Base-by-base conservation (phyloP, 495 filamentous ascomycete species). In the Penicillium malachiteum region DNA sequence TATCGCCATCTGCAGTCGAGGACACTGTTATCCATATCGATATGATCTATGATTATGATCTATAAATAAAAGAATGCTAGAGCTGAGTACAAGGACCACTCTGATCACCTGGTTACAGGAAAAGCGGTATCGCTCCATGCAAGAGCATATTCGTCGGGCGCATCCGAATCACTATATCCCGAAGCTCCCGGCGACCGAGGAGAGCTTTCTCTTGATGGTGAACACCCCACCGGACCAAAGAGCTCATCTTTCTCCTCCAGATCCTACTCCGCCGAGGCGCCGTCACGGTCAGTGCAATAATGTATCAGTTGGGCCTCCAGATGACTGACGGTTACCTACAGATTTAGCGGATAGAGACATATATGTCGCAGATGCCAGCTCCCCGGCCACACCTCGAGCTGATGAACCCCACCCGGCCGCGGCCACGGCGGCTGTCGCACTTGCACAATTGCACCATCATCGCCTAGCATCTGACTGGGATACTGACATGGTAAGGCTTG, bases 91-190 rank as follows among this genome's bases (percentile, higher is more conserved):
- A 26, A 26, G 21, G 41, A 3, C 8, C 30, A 49, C 42, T 60
- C 70, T 72, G 68, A 75, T 50, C 52, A 47, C 40, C 55, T 45
- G 39, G 45, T 30, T 45, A 68, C 73, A 96, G 91, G 92, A 96
- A 77, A 96, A 96, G 74, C 87, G 92, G 64, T 98, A 91, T 80
- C 92, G 94, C 68, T 97, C 93, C 48, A 98, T 98, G 89, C 95
- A 97, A 78, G 94, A 98, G 82, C 94, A 98, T 67, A 97, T 98
- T 62, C 90, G 94, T 62, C 86, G 94, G 71, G 94, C 94, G 68
- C 94, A 98, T 74, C 95, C 94, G 50, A 93, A 95, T 66, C 87
- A 97, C 74, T 98, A 97, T 74, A 96, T 98, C 61, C 85, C 94
- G 56, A 98, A 97, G 85, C 90, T 98, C 65, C 94, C 94, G 69